phyloP scores from a whole-genome alignment of 2,329 filamentous ascomycete genomes.

The Sporothrix humicola region DNA sequence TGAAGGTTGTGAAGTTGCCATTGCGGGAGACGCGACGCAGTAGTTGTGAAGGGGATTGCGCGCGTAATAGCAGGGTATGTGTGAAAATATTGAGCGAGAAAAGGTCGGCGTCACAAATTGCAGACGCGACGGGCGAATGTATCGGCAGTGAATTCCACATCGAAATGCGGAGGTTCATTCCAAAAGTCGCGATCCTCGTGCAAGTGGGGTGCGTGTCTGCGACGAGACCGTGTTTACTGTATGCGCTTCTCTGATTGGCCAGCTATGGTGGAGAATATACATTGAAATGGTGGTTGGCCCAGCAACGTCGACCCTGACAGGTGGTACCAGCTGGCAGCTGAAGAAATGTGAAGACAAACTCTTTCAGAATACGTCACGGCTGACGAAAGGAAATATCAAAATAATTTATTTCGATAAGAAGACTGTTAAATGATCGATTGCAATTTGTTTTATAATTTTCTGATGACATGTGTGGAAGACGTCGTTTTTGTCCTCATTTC shows the following conservation, averaged over 20 bases:
- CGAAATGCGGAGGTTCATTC: conserved; percentile 16
- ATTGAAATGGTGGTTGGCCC: conserved; percentile 36
- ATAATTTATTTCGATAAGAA: background rate
- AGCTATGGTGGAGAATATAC: background rate
- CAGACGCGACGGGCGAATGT: conserved; percentile 25
- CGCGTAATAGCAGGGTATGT: background rate
- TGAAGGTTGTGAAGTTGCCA: conserved; percentile 46
- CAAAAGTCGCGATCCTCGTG: conserved; percentile 33
- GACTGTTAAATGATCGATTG: background rate
- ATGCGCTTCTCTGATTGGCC: conserved; percentile 30
- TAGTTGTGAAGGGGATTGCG: background rate
- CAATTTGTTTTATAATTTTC: background rate
- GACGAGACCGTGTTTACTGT: conserved; percentile 35
- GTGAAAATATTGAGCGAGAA: background rate
- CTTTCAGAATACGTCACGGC: too few relatives aligned
- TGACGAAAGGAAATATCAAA: background rate
- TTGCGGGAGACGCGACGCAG: conserved; percentile 39
- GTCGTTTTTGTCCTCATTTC: too few relatives aligned
- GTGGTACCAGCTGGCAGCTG: conserved; percentile 2
- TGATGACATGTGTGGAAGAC: background rate
- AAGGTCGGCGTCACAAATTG: background rate
- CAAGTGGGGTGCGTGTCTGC: conserved; percentile 31
- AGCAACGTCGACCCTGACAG: conserved; percentile 29
- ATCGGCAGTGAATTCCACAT: conserved; percentile 25
- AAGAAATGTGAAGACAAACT: background rate